Percentiles rank a stretch among this genome's conserved stretches.
These are phyloP conservation scores for Maudiozyma turicensis DNA, from an alignment of 805 yeast species.

Conservation along the genomic window DNA sequence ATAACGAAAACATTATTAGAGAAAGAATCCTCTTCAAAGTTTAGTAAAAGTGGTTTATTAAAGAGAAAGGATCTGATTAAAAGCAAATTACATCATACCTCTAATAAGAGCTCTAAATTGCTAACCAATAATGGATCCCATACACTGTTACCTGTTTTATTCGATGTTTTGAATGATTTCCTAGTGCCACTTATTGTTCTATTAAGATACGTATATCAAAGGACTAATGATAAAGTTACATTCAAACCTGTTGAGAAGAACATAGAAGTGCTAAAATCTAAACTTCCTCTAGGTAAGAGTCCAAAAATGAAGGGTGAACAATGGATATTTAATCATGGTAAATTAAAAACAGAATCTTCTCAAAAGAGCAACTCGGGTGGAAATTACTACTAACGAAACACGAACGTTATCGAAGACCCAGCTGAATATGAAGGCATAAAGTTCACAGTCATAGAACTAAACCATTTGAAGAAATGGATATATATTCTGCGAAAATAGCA, in stretches of 20 bases:
- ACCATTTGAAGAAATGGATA: no score
- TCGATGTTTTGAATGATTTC: conserved; percentile 19
- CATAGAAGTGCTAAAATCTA: conserved; percentile 7
- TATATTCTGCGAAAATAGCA: no score
- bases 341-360: not conserved
- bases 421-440: no score
- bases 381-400: not conserved
- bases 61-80: conserved; percentile 4
- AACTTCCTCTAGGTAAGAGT: conserved; percentile 21
- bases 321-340: conserved; percentile 16
- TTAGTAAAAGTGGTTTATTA: conserved; percentile 2
- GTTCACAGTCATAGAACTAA: no score
- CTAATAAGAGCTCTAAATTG: not conserved
- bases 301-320: conserved; percentile 15
- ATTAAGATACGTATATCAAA: conserved; percentile 21
- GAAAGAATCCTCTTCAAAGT: not conserved
- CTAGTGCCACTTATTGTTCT: conserved; percentile 21
- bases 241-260: conserved; percentile 17
- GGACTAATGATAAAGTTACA: conserved; percentile 23
- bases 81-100: conserved; percentile 4
- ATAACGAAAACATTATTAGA: conserved; percentile 9
- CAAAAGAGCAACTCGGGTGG: not conserved
- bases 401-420: not conserved
- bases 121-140: not conserved
- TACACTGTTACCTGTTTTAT: conserved; percentile 17